Percentiles rank a stretch among this genome's conserved stretches.
phyloP scores from a whole-genome alignment of 805 yeast species.

The Wickerhamomyces sydowiorum region DNA sequence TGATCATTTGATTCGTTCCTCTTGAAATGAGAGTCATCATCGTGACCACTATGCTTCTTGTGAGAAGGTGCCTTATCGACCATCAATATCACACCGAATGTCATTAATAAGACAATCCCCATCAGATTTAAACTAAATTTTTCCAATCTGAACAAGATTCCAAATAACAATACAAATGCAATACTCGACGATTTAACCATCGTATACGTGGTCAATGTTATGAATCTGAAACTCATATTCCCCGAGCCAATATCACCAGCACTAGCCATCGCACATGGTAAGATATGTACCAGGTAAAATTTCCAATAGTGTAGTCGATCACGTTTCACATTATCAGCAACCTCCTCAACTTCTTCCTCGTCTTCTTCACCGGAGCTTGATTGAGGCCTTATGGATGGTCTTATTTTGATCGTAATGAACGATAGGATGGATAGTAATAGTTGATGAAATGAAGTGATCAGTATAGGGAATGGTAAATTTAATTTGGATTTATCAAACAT shows the following conservation, averaged over 20 bases:
- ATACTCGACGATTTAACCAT: slow-evolving; percentile 88
- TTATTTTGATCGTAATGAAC: slow-evolving; percentile 14
- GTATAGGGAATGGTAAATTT: slow-evolving; percentile 75
- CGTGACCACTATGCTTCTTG: slow-evolving; percentile 15
- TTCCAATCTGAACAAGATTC: slow-evolving; percentile 77
- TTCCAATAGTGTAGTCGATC: slow-evolving; percentile 17
- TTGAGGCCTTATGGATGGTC: slow-evolving; percentile 10
- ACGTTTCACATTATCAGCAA: slow-evolving; percentile 1
- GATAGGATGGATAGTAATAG: slow-evolving; percentile 53
- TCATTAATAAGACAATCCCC: slow-evolving; percentile 72
- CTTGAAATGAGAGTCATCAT: slow-evolving; percentile 7
- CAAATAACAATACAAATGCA: slow-evolving; percentile 84
- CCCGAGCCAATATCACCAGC: slow-evolving; percentile 95
- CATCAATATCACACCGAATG: slow-evolving; percentile 84
- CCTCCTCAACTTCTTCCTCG: neutral
- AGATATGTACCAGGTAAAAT: slow-evolving; percentile 46
- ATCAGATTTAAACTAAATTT: slow-evolving; percentile 60
- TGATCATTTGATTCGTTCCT: slow-evolving; percentile 15
- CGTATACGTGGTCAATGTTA: slow-evolving; percentile 81
- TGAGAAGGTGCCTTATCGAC: slow-evolving; percentile 39
- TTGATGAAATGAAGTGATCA: slow-evolving; percentile 85
- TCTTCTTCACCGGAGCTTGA: neutral
- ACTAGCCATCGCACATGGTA: slow-evolving; percentile 84
- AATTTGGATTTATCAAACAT: slow-evolving; percentile 80
- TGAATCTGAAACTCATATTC: slow-evolving; percentile 73